Evolutionary conservation across 352 stramenopile species (phyloP).

Genomic region (Phytopythium oedochilum): DNA sequence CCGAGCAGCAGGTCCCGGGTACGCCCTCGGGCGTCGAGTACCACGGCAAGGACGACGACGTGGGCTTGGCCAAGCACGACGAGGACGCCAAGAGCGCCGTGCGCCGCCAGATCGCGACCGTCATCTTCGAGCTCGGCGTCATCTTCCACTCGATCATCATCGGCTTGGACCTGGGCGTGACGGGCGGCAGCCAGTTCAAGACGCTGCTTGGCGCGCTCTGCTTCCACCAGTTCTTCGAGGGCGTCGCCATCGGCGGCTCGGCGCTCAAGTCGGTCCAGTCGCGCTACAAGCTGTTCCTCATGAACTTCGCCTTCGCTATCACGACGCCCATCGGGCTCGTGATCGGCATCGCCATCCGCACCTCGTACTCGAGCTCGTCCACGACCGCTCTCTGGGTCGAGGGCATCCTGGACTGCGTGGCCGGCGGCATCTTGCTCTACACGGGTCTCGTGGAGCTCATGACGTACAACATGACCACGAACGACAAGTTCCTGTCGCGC

Average conservation of each 20-base stretch:
- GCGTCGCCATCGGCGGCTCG: conserved; percentile 47
- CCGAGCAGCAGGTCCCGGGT: neutral
- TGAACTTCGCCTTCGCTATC: conserved; percentile 47
- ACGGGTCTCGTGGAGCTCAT: conserved; percentile 59
- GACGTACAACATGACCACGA: conserved; percentile 70
- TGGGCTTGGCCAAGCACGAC: neutral
- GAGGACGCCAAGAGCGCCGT: conserved; percentile 12
- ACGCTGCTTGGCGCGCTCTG: conserved; percentile 56
- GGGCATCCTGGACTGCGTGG: conserved; percentile 58
- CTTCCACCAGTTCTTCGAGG: conserved; percentile 81
- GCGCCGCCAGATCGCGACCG: conserved; percentile 33
- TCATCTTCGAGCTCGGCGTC: conserved; percentile 53
- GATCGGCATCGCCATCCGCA: conserved; percentile 53
- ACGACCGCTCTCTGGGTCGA: conserved; percentile 48
- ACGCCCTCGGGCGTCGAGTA: conserved; percentile 14
- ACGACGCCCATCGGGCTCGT: conserved; percentile 50
- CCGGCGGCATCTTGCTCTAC: conserved; percentile 68
- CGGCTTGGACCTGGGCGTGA: conserved; percentile 53
- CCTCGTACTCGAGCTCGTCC: conserved; percentile 44
- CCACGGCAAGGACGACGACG: conserved; percentile 3
- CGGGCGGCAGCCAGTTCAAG: conserved; percentile 39
- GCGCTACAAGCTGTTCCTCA: conserved; percentile 31
- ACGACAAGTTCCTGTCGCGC: conserved; percentile 45
- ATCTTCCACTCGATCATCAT: conserved; percentile 73
- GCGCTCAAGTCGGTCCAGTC: conserved; percentile 33